Conservation (phyloP, 305 asterid species). For the Galium porrigens region DNA sequence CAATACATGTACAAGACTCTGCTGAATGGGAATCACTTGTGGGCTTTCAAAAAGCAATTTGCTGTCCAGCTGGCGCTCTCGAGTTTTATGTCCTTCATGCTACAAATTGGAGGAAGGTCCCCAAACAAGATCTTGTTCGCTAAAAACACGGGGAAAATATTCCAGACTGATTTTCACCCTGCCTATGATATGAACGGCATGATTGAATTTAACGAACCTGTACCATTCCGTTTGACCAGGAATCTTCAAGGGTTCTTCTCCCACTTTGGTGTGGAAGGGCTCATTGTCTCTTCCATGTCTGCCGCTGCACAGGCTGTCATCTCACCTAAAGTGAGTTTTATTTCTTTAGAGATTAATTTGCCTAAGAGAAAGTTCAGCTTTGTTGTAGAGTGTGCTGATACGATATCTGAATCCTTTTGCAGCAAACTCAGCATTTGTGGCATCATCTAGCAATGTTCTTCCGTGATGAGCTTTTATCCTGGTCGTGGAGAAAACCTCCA, state of each 20-base stretch:
- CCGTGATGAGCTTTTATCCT: constrained; percentile 91
- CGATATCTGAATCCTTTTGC: constrained; percentile 20
- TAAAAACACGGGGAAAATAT: constrained; percentile 89
- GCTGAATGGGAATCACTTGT: constrained; percentile 73
- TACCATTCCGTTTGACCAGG: constrained; percentile 93
- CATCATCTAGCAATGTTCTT: constrained; percentile 96
- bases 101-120: constrained; percentile 95
- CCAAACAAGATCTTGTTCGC: constrained; percentile 95
- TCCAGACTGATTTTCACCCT: constrained; percentile 97
- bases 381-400: constrained; percentile 4
- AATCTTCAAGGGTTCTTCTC: constrained; percentile 93
- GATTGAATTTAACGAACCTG: constrained; percentile 92
- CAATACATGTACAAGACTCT: constrained; percentile 95
- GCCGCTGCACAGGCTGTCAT: constrained; percentile 97
- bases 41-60: constrained; percentile 97
- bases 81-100: constrained; percentile 90
- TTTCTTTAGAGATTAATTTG: neutral
- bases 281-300: constrained; percentile 85
- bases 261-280: constrained; percentile 94
- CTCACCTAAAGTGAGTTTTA: constrained; percentile 65
- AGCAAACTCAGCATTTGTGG: constrained; percentile 95
- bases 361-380: neutral
- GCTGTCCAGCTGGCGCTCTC: constrained; percentile 94
- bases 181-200: constrained; percentile 91
- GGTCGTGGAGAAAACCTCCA: constrained; percentile 96